Percentiles rank a stretch among this genome's conserved stretches.
Evolutionary conservation across 83 land plant genomes (phyloP).

Genomic region (Picea abies): DNA sequence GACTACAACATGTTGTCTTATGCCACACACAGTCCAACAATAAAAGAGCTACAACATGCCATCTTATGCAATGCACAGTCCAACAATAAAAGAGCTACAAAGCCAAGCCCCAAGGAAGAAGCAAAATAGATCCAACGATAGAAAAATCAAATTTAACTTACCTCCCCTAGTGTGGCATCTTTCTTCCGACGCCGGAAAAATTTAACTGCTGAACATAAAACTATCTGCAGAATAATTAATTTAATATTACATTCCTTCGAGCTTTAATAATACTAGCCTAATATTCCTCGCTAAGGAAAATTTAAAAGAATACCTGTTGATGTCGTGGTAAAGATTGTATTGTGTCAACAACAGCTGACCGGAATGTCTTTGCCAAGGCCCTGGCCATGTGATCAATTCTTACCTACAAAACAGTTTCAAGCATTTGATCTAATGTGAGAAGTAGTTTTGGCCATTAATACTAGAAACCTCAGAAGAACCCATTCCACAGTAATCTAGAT

Average conservation of each 20-base stretch:
- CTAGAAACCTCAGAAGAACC: too few species aligned
- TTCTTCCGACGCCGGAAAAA: slow-evolving; percentile 71
- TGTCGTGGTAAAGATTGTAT: slow-evolving; percentile 91
- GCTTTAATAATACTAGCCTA: neutral
- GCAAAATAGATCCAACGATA: too few species aligned
- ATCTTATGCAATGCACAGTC: too few species aligned
- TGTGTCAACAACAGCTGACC: slow-evolving; percentile 76
- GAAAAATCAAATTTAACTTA: neutral
- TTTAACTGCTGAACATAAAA: slow-evolving; percentile 83
- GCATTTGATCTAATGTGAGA: neutral
- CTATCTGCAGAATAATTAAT: slow-evolving; percentile 55
- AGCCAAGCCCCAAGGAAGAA: too few species aligned
- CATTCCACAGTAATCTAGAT: too few species aligned
- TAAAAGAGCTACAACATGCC: too few species aligned
- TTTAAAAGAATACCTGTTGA: slow-evolving; percentile 71
- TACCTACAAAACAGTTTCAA: slow-evolving; percentile 49
- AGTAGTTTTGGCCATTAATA: too few species aligned
- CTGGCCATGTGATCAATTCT: slow-evolving; percentile 81
- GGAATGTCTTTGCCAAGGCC: slow-evolving; percentile 82
- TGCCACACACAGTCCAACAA: too few species aligned
- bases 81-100: too few species aligned
- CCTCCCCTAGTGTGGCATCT: slow-evolving; percentile 89
- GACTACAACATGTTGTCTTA: too few species aligned
- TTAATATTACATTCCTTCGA: neutral
- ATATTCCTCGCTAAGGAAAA: neutral